These are phyloP conservation scores for Rubus parviflorus DNA, from an alignment of 306 rosid genomes.

Conservation along the genomic window DNA sequence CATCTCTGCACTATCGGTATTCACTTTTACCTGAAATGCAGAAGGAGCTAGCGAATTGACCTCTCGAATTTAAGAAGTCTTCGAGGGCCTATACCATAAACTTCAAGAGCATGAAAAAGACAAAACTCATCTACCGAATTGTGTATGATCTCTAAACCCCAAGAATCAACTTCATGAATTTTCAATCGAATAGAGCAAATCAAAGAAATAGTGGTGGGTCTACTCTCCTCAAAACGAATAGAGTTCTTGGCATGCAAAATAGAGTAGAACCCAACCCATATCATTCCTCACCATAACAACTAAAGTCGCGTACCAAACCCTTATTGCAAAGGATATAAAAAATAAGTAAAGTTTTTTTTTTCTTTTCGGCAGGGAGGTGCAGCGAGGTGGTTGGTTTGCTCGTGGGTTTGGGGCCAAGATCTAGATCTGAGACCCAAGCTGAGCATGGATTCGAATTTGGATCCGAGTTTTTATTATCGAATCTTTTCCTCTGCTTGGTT, in stretches of 20 bases:
- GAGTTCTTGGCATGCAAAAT: neutral
- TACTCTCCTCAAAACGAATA: neutral
- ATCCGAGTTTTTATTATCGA: no score
- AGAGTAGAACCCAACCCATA: neutral
- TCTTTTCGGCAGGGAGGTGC: no score
- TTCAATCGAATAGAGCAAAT: neutral
- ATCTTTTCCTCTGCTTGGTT: no score
- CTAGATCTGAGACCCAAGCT: no score
- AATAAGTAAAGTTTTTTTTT: no score
- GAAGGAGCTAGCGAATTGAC: neutral
- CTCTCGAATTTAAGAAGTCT: neutral
- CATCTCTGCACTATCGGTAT: neutral
- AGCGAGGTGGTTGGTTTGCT: no score
- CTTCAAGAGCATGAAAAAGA: neutral
- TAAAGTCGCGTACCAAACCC: neutral
- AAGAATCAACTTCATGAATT: no score
- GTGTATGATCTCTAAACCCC: neutral
- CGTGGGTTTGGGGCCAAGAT: no score
- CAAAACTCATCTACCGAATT: neutral
- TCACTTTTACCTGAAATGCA: neutral
- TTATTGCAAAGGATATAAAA: neutral
- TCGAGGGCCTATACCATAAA: no score
- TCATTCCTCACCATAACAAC: neutral
- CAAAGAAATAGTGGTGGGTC: neutral
- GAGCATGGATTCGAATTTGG: no score